Evolutionary conservation across 2,329 filamentous ascomycete genomes (phyloP).

Genomic region (Sporothrix pallida): DNA sequence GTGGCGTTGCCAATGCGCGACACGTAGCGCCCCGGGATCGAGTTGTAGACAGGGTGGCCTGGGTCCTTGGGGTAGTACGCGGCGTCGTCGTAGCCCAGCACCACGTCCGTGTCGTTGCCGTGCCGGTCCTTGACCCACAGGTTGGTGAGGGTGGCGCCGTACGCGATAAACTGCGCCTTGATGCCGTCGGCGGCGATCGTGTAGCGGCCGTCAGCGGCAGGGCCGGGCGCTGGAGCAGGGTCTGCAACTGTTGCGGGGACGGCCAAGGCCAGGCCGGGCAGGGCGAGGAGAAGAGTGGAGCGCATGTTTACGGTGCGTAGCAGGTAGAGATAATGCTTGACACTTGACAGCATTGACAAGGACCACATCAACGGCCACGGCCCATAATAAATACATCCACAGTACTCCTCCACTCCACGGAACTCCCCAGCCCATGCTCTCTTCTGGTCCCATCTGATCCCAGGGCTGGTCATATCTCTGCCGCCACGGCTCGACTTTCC

Average conservation of each 20-base stretch:
- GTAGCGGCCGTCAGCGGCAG: slow-evolving; percentile 45
- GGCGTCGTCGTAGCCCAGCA: slow-evolving; percentile 67
- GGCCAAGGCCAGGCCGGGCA: slow-evolving; percentile 37
- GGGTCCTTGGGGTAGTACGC: slow-evolving; percentile 59
- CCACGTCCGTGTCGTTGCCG: slow-evolving; percentile 65
- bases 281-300: slow-evolving; percentile 20
- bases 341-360: no score
- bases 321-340: no score
- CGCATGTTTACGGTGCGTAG: no score
- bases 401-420: neutral
- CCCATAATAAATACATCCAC: slow-evolving; percentile 21
- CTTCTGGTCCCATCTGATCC: neutral
- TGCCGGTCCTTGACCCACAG: slow-evolving; percentile 67
- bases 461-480: neutral
- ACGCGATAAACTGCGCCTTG: slow-evolving; percentile 58
- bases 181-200: slow-evolving; percentile 47
- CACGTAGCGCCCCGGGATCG: slow-evolving; percentile 67
- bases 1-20: slow-evolving; percentile 66
- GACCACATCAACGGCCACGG: neutral
- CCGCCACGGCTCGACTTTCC: slow-evolving; percentile 14
- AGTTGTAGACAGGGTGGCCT: slow-evolving; percentile 65
- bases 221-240: slow-evolving; percentile 32
- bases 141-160: slow-evolving; percentile 67
- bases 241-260: neutral
- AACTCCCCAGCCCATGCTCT: neutral